phyloP scores from a whole-genome alignment of 345 rosid genomes.

The Camelina laxa region DNA sequence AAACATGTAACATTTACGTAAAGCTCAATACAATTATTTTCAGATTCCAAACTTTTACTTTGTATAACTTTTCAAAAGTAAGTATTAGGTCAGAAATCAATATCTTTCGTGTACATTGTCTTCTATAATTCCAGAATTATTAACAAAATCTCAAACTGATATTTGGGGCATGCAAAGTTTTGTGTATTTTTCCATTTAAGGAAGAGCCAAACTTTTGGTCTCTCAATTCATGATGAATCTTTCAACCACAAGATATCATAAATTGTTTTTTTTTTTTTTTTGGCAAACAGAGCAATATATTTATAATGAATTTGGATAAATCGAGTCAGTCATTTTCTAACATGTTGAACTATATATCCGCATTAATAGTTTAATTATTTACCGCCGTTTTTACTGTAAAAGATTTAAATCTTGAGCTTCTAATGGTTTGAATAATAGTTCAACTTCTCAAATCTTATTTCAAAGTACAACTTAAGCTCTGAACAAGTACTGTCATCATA shows the following conservation, averaged over 20 bases:
- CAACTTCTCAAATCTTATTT: slow-evolving; percentile 2
- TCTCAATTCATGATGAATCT: not conserved
- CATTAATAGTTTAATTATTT: not conserved
- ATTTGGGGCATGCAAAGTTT: too few species aligned
- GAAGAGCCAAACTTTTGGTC: too few species aligned
- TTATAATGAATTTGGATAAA: not conserved
- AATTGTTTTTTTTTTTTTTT: not conserved
- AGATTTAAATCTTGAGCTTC: not conserved
- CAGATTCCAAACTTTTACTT: too few species aligned
- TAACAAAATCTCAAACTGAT: too few species aligned
- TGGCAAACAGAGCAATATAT: not conserved
- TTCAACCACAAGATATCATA: not conserved
- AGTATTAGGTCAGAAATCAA: too few species aligned
- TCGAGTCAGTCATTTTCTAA: not conserved
- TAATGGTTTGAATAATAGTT: slow-evolving; percentile 4
- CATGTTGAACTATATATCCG: not conserved
- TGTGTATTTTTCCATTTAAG: too few species aligned
- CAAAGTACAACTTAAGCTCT: slow-evolving; percentile 15
- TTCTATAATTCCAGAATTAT: too few species aligned
- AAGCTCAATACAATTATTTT: too few species aligned
- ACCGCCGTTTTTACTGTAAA: not conserved
- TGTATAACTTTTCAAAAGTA: too few species aligned
- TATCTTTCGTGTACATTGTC: too few species aligned
- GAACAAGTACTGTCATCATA: slow-evolving; percentile 26
- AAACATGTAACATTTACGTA: too few species aligned